Evolutionary conservation across 768 basidiomycete genomes (phyloP), one percentile per base, ranked within the genome.

Genomic region (Termitomyces sp.): DNA sequence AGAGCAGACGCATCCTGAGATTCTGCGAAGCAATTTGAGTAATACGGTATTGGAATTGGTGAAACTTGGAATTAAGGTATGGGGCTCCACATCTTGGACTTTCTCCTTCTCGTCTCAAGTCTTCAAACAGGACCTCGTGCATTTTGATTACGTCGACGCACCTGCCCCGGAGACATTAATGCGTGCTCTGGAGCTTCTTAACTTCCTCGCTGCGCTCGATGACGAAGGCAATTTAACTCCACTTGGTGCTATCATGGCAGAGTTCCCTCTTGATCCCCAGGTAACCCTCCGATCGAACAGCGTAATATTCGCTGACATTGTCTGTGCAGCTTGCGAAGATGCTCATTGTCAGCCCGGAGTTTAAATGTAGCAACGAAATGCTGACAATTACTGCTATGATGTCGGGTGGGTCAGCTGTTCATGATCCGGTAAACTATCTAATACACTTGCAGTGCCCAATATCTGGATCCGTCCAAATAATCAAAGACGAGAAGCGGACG

Each of bases 221-320:
- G 94, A 98, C 63, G 94, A 97, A 3, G 95, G 97, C 11, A 85
- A 92, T 51, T 70, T 99, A 56, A 98, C 97, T 0, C 71, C 85
- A 0, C 74, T 98, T 8, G 97, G 97, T 4, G 76, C 73, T 38
- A 87, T 93, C 58, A 98, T 98, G 96, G 96, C 97, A 0, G 94
- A 98, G 63, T 98, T 98, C 77, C 97, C 96, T 12, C 80, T 99
- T n/a, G 97, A 98, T 70, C 97, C 96, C 41, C 95, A 95, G 78
- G 91, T 89, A 62, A 40, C 78, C 9, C 58, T n/a, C 37, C 42
- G 35, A 12, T 11, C 49, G 45, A 21, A 17, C 10, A 46, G 35
- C 6, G 6, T 10, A 3, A 35, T 26, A 23, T 23, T 31, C 28
- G 38, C 50, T 14, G 51, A 60, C 19, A 30, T 31, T 49, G 19